Percentiles rank a stretch among this genome's conserved stretches.
phyloP scores from a whole-genome alignment of 2,329 filamentous ascomycete genomes.

The Beauveria sp. region DNA sequence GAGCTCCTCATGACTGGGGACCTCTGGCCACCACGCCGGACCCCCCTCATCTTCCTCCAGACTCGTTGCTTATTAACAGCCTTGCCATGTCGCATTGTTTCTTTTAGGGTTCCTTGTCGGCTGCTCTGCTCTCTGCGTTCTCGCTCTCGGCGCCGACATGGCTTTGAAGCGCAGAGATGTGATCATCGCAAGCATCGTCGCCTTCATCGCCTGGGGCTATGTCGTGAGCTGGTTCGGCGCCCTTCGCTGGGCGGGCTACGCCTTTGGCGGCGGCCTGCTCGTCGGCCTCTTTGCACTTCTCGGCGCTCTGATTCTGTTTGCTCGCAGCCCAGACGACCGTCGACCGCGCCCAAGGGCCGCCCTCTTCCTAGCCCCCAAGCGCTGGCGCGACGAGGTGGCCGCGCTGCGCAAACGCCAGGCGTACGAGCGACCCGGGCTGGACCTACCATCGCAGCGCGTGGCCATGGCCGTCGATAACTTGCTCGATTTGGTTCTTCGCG shows the following conservation, averaged over 20 bases:
- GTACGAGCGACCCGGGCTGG: conserved; percentile 64
- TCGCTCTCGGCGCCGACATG: conserved; percentile 39
- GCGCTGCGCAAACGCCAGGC: conserved; percentile 56
- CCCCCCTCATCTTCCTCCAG: background rate
- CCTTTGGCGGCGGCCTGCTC: conserved; percentile 63
- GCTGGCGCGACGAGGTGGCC: conserved; percentile 65
- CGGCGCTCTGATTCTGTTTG: conserved; percentile 44
- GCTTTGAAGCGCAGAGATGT: conserved; percentile 68
- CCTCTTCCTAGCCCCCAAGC: conserved; percentile 52
- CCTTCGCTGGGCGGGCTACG: conserved; percentile 78
- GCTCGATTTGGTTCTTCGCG: conserved; percentile 66
- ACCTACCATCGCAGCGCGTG: conserved; percentile 67
- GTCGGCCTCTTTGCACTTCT: conserved; percentile 42
- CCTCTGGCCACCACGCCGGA: background rate
- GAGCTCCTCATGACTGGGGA: conserved; percentile 3
- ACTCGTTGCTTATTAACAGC: background rate
- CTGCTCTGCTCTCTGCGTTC: background rate
- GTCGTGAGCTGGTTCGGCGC: conserved; percentile 74
- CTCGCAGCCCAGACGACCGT: conserved; percentile 39
- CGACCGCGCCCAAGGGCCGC: conserved; percentile 36
- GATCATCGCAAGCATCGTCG: conserved; percentile 57
- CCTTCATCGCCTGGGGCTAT: conserved; percentile 83
- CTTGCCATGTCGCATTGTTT: background rate
- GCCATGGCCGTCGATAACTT: conserved; percentile 75
- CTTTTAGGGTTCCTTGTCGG: background rate